Evolutionary conservation across 2,329 filamentous ascomycete genomes (phyloP).

Genomic region (Geosmithia morbida): DNA sequence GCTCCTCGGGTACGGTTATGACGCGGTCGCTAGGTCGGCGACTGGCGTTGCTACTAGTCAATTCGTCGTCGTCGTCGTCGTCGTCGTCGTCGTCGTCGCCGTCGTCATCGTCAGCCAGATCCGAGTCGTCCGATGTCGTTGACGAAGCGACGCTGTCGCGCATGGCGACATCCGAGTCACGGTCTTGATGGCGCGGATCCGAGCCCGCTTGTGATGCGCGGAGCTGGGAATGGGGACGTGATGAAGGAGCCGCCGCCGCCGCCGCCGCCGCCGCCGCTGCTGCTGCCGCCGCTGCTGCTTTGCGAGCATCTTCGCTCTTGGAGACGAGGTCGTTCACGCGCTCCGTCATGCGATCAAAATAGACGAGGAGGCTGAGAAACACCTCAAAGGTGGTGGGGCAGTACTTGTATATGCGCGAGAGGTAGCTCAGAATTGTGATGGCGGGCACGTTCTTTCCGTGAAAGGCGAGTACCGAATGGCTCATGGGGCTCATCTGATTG

Average conservation of each 20-base stretch:
- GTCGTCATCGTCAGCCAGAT: slow-evolving; percentile 33
- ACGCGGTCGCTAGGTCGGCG: slow-evolving; percentile 8
- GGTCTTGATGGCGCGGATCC: slow-evolving; percentile 7
- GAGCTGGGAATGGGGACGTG: not conserved
- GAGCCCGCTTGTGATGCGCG: slow-evolving; percentile 6
- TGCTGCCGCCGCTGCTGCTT: slow-evolving; percentile 12
- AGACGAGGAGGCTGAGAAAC: slow-evolving; percentile 86
- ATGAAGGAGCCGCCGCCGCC: slow-evolving; percentile 4
- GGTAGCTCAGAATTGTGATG: slow-evolving; percentile 91
- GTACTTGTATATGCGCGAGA: slow-evolving; percentile 95
- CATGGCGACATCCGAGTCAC: slow-evolving; percentile 13
- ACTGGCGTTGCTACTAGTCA: slow-evolving; percentile 6
- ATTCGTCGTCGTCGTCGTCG: slow-evolving; percentile 28
- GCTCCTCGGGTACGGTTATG: slow-evolving; percentile 10
- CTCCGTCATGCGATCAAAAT: slow-evolving; percentile 98
- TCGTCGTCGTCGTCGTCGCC: slow-evolving; percentile 10
- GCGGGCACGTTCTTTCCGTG: slow-evolving; percentile 96
- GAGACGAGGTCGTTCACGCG: slow-evolving; percentile 73
- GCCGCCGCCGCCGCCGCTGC: slow-evolving; percentile 14
- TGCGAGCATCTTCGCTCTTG: slow-evolving; percentile 44
- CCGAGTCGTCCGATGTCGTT: slow-evolving; percentile 27
- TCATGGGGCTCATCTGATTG: slow-evolving; percentile 40
- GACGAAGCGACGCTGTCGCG: slow-evolving; percentile 6
- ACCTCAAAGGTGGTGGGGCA: slow-evolving; percentile 98
- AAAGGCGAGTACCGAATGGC: slow-evolving; percentile 70